phyloP scores from a whole-genome alignment of 768 basidiomycete genomes.

The Gloeostereum incarnatum region DNA sequence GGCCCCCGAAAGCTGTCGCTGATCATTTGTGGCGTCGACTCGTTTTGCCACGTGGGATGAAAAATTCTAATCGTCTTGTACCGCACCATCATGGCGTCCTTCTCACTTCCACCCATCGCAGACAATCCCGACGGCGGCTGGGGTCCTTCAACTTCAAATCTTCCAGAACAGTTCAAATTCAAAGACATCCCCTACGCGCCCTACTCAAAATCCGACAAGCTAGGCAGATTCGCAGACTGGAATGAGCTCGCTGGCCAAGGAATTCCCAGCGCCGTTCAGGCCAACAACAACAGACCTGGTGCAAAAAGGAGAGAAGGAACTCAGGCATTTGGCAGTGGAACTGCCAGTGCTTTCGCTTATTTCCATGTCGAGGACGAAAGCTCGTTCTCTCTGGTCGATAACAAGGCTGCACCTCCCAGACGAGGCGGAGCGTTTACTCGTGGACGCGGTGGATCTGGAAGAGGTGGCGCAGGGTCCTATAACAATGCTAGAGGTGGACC shows the following conservation, averaged over 20 bases:
- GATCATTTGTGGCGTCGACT: too few species aligned
- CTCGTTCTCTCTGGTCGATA: slow-evolving; percentile 93
- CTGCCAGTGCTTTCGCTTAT: slow-evolving; percentile 89
- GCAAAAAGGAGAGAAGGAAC: slow-evolving; percentile 67
- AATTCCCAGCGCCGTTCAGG: slow-evolving; percentile 30
- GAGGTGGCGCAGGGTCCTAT: slow-evolving; percentile 31
- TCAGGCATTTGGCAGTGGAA: slow-evolving; percentile 85
- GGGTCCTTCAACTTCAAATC: slow-evolving; percentile 74
- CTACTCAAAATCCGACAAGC: slow-evolving; percentile 97
- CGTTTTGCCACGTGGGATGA: slow-evolving; percentile 14
- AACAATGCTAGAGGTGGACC: slow-evolving; percentile 36
- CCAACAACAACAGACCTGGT: slow-evolving; percentile 40
- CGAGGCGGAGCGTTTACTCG: slow-evolving; percentile 59
- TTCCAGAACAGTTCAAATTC: slow-evolving; percentile 92
- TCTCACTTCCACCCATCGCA: slow-evolving; percentile 79
- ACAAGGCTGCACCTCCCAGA: slow-evolving; percentile 62
- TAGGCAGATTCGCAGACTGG: slow-evolving; percentile 98
- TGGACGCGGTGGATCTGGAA: slow-evolving; percentile 41
- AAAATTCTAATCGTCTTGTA: slow-evolving; percentile 17
- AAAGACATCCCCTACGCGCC: slow-evolving; percentile 98
- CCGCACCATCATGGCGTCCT: slow-evolving; percentile 53
- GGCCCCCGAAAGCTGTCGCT: too few species aligned
- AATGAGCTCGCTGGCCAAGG: slow-evolving; percentile 63
- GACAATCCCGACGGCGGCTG: slow-evolving; percentile 93
- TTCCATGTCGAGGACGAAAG: slow-evolving; percentile 98